Base-by-base conservation (phyloP, 495 filamentous ascomycete genomes). In the Xylaria cubensis region DNA sequence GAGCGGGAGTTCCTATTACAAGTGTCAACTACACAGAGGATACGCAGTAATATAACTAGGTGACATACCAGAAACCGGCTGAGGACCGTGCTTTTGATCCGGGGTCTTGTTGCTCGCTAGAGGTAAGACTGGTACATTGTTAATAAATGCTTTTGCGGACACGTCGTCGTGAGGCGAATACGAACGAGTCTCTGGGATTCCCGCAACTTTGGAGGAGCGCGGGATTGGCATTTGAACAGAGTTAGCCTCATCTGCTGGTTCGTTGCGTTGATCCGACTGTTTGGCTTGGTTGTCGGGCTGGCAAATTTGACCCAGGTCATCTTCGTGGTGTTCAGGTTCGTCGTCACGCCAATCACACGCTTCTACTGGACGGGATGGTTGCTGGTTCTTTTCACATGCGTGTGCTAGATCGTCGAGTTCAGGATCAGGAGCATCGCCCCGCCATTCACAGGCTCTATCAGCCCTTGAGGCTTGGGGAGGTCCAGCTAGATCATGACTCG, bases 321-420 rank as follows among this genome's bases (percentile, higher is more conserved):
- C 70, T 13, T 72, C n/a, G 7, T 66, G 50, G 8, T 15, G 48
- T 32, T 72, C 70, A 10, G 62, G 51, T 21, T 36, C 51, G 17
- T 72, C 70, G 26, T 39, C 70, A 50, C 15, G 70, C 70, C 70
- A 72, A 24, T 72, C 62, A 8, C 70, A 75, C 24, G 67, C 32
- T n/a, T 19, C 56, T 6, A 46, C 69, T 46, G 70, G 74, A 17
- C 55, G 71, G 32, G 72, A 73, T 21, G 67, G 72, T 46, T 74
- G 21, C 48, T 69, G 58, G 36, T 63, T 67, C 13, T 59, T 67
- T 36, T 66, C 46, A n/a, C 42, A 42, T 61, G 65, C 44, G 15
- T 74, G 72, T 5, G 74, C 74, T 12, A 76, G 75, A 36, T 77
- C 74, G 21, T 77, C 77, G 19, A 77, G 56, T 64, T 77, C 75